Conservation (phyloP, 495 filamentous ascomycete genomes). For the Aspergillus mulundensis region DNA sequence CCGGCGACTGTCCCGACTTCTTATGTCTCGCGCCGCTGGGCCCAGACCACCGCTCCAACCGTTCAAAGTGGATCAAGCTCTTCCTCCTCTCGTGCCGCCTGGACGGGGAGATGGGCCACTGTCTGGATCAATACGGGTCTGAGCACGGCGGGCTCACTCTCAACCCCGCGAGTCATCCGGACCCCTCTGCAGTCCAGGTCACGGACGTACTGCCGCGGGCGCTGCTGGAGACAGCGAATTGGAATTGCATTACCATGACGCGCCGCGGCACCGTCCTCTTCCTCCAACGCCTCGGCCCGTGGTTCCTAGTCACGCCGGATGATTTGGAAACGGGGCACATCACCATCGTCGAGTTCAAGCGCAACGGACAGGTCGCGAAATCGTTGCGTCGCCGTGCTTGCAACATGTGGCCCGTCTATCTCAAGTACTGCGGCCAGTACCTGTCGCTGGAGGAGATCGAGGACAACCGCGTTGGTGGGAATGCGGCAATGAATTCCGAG, state of each 20-base stretch:
- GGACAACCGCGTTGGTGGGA: no score
- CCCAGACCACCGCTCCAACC: neutral
- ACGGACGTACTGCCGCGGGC: neutral
- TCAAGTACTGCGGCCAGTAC: no score
- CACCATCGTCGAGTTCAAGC: neutral
- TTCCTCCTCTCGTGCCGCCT: neutral
- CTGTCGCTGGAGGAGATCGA: no score
- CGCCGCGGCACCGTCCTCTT: neutral
- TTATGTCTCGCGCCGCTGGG: neutral
- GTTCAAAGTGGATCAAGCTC: neutral
- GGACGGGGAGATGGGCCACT: neutral
- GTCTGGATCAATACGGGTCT: neutral
- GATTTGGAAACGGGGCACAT: neutral
- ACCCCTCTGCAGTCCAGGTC: neutral
- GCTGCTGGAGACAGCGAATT: neutral
- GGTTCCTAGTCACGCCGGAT: neutral
- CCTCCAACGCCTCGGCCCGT: neutral
- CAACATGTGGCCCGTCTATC: no score
- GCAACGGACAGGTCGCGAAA: neutral
- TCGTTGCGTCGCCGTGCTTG: neutral
- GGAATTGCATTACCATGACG: neutral
- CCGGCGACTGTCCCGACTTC: no score
- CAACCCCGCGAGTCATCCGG: neutral
- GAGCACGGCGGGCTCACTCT: neutral
- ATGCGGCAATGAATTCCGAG: no score